Evolutionary conservation across 306 rosid genomes (phyloP).

Genomic region (Vigna unguiculata): DNA sequence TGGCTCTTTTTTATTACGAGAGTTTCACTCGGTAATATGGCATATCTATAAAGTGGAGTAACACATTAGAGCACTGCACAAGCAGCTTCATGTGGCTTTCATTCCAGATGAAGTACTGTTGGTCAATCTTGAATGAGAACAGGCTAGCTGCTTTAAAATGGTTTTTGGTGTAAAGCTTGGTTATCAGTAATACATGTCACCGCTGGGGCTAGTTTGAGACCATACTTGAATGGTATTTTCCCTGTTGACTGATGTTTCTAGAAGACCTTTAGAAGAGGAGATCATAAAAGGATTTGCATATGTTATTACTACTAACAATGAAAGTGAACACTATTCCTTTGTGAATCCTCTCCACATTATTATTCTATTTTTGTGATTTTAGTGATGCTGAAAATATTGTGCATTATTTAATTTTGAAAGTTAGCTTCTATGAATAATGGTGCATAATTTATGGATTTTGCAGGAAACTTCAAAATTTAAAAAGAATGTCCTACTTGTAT

Average conservation of each 20-base stretch:
- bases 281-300: constrained; percentile 3
- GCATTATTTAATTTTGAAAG: background rate
- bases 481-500: background rate
- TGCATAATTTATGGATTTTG: background rate
- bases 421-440: background rate
- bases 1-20: background rate
- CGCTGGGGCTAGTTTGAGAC: background rate
- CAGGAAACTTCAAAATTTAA: constrained; percentile 3
- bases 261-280: constrained; percentile 3
- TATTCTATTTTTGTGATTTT: constrained; percentile 17
- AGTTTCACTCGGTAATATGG: constrained; percentile 1
- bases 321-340: background rate
- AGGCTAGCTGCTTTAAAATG: background rate
- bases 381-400: background rate
- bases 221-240: constrained; percentile 20
- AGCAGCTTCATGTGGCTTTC: background rate
- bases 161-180: constrained; percentile 3
- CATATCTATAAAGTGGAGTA: constrained; percentile 1
- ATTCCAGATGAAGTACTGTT: background rate
- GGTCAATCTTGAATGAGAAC: constrained; percentile 15
- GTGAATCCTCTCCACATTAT: background rate
- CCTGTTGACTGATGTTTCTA: background rate
- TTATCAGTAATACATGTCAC: background rate
- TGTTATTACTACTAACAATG: constrained; percentile 5
- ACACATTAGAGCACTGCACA: background rate